Evolutionary conservation across 1,284 basidiomycete species (phyloP), one percentile per base, ranked within the genome.

Genomic region (Tylopilus sp.): DNA sequence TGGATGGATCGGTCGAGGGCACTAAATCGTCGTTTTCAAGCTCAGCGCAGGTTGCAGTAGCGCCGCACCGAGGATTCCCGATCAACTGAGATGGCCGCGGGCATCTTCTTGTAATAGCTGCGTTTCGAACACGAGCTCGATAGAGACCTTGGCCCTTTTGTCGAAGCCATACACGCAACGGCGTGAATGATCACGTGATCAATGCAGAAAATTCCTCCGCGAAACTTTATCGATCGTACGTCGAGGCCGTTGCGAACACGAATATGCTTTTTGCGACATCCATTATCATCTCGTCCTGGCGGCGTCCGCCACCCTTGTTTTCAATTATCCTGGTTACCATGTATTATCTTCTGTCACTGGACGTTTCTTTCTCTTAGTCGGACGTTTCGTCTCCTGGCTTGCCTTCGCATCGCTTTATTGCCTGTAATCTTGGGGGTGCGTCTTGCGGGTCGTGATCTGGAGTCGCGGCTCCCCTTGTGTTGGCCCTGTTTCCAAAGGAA

Each of bases 401-500:
- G 26, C 28, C 55, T 52, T 43, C 47, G 18, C 7, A 29, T 57
- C 18, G 42, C 59, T 60, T 58, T 60, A 53, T 62, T 64, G 15
- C 45, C 49, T 49, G 47, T 24, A 24, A 24, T 24, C 21, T 24
- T 24, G 21, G 21, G 21, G 48, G 41, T 49, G 43, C 36, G 53
- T 46, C 50, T 28, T 44, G 60, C 43, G 52, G 52, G 56, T 63
- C 52, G 6, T 57, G 60, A 62, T 65, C 57, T 62, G 59, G 61
- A 64, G 54, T 60, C 38, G 57, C 59, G 48, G 31, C 40, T 6
- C 44, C 46, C 55, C 40, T 54, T 55, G 34, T 34, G 37, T 39
- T 0, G 38, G 55, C 17, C 29, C 61, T 51, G 63, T 62, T 65
- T 56, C 63, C 60, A 62, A 52, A 61, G 62, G 44, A 61, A 64